Evolutionary conservation across 306 rosid genomes (phyloP), one percentile per base, ranked within the genome.

Genomic region (Lathyrus oleraceus): DNA sequence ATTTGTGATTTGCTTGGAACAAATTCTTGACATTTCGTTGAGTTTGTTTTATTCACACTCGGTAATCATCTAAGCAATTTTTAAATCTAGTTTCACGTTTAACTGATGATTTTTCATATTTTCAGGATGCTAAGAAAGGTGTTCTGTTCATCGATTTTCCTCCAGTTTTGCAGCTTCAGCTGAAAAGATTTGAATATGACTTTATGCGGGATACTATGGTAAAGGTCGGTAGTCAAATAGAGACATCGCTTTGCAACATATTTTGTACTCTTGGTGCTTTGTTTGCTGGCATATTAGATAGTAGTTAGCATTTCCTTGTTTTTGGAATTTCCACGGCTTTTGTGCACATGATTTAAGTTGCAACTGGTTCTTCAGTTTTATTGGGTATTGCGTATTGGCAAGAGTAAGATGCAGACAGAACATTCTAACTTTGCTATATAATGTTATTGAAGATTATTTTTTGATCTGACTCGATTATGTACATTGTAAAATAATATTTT

Each of bases 161-260:
- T 4, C 99, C 97, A 8, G 99, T 95, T 40, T 97, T 95, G 79
- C 99, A 95, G 78, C 99, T 95, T 77, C 99, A 95, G 81, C 85
- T 95, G 64, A 95, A 95, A 74, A 89, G 99, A 70, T 95, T 95
- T 81, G 99, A 95, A 77, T 95, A 95, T 76, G 97, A 95, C 61
- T 95, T 95, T 79, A 85, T 95, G 91, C 85, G 96, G 70, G 99
- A 95, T 72, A 91, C 97, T 11, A 95, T 95, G 99, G 97, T 95
- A 30, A 95, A 95, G 99, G 99, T 95, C 36, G 40, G 94, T 76
- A 74, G 38, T 69, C 65, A 56, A 62, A 70, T 25, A 13, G 35
- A 58, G 25, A 67, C 69, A 53, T 32, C 69, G 15, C 9, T 73
- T 36, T 36, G 49, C 28, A 27, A 38, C 61, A 56, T 63, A n/a